phyloP scores from a whole-genome alignment of 345 rosid genomes.

The Gynandropsis gynandra region DNA sequence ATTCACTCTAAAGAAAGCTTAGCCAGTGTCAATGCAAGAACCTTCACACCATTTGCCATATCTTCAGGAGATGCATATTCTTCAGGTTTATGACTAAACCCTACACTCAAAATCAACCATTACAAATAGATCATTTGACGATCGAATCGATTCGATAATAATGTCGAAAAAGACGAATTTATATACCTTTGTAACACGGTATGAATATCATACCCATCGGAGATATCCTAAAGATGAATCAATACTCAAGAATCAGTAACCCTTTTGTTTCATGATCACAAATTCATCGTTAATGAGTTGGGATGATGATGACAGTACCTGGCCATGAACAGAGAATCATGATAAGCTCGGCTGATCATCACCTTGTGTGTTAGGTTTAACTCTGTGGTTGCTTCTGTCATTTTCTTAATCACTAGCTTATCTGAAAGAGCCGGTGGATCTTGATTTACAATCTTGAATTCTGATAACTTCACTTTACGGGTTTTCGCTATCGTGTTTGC shows the following conservation, averaged over 20 bases:
- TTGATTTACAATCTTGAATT: slow-evolving; percentile 84
- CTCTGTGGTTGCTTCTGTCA: slow-evolving; percentile 59
- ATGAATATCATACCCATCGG: slow-evolving; percentile 98
- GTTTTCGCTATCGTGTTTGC: slow-evolving; percentile 53
- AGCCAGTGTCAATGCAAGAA: slow-evolving; percentile 64
- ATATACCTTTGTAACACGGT: slow-evolving; percentile 91
- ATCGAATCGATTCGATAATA: neutral
- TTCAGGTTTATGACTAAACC: slow-evolving; percentile 95
- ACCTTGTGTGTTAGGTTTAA: slow-evolving; percentile 61
- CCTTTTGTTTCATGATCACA: neutral
- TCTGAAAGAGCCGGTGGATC: slow-evolving; percentile 89
- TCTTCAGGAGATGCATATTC: slow-evolving; percentile 61
- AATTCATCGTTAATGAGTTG: neutral
- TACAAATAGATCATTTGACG: neutral
- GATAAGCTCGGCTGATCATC: slow-evolving; percentile 98
- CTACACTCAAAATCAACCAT: slow-evolving; percentile 35
- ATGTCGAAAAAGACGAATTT: neutral
- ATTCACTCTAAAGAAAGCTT: slow-evolving; percentile 48
- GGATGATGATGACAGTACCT: slow-evolving; percentile 41
- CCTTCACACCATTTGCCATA: slow-evolving; percentile 76
- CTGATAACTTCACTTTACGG: slow-evolving; percentile 57
- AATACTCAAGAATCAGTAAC: slow-evolving; percentile 8
- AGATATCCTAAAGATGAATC: slow-evolving; percentile 49
- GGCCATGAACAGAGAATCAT: slow-evolving; percentile 93
- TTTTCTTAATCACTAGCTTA: slow-evolving; percentile 51